Conservation (phyloP, 2,329 filamentous ascomycete genomes). For the Aspergillus sp. region DNA sequence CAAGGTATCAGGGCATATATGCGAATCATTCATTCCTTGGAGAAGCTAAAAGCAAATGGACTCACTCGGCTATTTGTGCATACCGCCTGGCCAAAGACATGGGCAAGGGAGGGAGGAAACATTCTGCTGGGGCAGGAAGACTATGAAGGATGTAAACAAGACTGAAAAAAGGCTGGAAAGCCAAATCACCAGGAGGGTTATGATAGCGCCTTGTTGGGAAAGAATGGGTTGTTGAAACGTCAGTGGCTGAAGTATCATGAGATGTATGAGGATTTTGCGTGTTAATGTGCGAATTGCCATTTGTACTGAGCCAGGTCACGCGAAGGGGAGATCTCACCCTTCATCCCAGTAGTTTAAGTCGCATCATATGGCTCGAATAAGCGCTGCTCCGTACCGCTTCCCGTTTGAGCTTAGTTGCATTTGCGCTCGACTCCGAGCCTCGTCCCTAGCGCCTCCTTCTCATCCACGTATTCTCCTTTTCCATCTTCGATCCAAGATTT, state of each 20-base stretch:
- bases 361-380: no score
- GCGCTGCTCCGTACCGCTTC: background rate
- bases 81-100: background rate
- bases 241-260: background rate
- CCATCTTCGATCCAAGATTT: no score
- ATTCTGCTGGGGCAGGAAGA: background rate
- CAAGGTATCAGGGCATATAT: background rate
- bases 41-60: background rate
- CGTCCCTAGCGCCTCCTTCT: no score
- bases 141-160: background rate
- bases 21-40: background rate
- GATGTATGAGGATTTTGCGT: background rate
- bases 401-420: background rate
- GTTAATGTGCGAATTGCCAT: no score
- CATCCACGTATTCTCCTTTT: no score
- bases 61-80: background rate
- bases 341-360: no score
- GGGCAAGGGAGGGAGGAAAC: background rate
- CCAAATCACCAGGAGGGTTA: background rate
- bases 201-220: background rate
- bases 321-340: no score
- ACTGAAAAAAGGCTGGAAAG: background rate
- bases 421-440: no score
- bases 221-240: background rate
- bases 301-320: no score